Evolutionary conservation across 176 grass and related monocot species (phyloP).

Genomic region (Metroxylon sagu): DNA sequence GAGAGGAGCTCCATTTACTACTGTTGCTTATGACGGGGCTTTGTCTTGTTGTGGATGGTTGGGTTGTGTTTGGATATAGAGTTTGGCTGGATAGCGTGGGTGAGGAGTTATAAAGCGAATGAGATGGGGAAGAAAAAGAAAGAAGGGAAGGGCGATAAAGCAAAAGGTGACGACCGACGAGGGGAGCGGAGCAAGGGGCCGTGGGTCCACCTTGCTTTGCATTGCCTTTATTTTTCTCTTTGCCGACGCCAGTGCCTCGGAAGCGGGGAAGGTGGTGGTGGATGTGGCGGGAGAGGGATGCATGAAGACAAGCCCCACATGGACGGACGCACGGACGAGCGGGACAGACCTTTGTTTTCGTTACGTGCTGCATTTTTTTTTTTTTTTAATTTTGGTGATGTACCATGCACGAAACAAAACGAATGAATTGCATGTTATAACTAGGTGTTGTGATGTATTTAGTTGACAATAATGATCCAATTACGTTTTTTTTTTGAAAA

Average conservation of each 20-base stretch:
- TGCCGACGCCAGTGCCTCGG: neutral
- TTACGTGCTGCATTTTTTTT: no score
- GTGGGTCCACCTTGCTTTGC: neutral
- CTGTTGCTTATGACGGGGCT: neutral
- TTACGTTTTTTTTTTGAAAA: no score
- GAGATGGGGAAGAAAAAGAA: neutral
- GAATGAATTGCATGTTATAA: no score
- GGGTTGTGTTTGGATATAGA: constrained; percentile 2
- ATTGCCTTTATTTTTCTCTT: constrained; percentile 2
- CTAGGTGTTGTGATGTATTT: no score
- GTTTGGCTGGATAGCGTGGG: neutral
- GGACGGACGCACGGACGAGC: no score
- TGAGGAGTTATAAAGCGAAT: constrained; percentile 7
- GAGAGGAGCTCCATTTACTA: constrained; percentile 91
- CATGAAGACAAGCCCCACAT: neutral
- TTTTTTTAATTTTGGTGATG: no score
- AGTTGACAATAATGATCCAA: no score
- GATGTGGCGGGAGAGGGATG: neutral
- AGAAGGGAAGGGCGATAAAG: constrained; percentile 23
- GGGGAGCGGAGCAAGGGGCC: neutral
- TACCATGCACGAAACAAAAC: no score
- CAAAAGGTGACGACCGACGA: constrained; percentile 11
- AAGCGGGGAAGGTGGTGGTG: neutral
- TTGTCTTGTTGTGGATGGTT: neutral
- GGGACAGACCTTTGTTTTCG: no score